Evolutionary conservation across 345 rosid species (phyloP).

Genomic region (Durio zibethinus): DNA sequence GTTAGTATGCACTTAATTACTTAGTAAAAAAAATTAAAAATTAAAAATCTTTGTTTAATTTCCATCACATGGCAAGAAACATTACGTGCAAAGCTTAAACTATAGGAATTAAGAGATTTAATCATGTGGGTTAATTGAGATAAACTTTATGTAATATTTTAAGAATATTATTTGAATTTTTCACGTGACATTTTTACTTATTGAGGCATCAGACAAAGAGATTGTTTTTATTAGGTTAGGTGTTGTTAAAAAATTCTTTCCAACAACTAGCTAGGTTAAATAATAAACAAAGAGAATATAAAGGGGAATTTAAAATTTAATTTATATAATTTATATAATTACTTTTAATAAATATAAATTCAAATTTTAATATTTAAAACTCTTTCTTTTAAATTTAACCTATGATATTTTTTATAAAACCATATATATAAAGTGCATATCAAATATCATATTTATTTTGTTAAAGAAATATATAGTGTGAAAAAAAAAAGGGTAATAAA

Average conservation of each 20-base stretch:
- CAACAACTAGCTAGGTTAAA: not conserved
- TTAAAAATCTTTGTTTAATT: not conserved
- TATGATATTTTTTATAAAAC: too few species aligned
- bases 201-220: not conserved
- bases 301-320: too few species aligned
- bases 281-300: too few species aligned
- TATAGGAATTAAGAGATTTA: not conserved
- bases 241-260: not conserved
- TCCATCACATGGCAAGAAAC: not conserved
- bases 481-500: too few species aligned
- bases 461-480: not conserved
- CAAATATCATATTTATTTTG: not conserved
- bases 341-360: too few species aligned
- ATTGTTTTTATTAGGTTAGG: not conserved
- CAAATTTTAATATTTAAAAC: too few species aligned
- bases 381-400: too few species aligned
- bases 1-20: not conserved
- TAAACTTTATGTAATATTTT: not conserved
- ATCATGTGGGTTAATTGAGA: not conserved
- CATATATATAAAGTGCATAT: too few species aligned
- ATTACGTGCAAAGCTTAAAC: slow-evolving; percentile 15
- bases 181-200: not conserved
- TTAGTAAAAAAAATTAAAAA: not conserved
- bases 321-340: too few species aligned
- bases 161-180: not conserved